Evolutionary conservation across 345 rosid species (phyloP).

Genomic region (Lumnitzera racemosa): DNA sequence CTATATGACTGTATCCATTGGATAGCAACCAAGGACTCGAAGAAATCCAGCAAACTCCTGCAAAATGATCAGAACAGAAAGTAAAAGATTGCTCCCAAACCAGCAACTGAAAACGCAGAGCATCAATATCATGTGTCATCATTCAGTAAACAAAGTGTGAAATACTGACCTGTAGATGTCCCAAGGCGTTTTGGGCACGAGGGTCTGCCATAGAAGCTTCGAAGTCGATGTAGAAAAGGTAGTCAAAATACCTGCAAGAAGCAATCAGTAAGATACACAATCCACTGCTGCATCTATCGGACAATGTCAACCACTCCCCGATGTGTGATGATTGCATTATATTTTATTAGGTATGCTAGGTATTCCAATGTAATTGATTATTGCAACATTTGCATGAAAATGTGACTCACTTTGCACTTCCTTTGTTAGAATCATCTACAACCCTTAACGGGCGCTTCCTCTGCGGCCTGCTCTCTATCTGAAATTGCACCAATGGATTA

Average conservation of each 20-base stretch:
- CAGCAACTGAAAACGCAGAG: too few relatives aligned
- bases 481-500: conserved; percentile 14
- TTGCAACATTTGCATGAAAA: not conserved
- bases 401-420: conserved; percentile 61
- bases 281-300: too few relatives aligned
- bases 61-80: conserved; percentile 1
- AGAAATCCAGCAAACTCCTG: conserved; percentile 79
- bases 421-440: conserved; percentile 76
- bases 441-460: conserved; percentile 63
- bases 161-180: conserved; percentile 65
- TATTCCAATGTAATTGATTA: not conserved
- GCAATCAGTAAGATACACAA: too few relatives aligned
- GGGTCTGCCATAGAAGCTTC: conserved; percentile 95
- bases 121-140: too few relatives aligned
- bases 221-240: conserved; percentile 80
- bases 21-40: conserved; percentile 81
- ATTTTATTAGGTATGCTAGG: too few relatives aligned
- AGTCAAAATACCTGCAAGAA: conserved; percentile 70
- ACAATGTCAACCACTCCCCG: too few relatives aligned
- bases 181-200: conserved; percentile 72
- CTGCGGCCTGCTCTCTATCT: conserved; percentile 95
- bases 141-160: not conserved
- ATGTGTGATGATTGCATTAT: too few relatives aligned
- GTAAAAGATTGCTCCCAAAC: not conserved
- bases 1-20: conserved; percentile 22